These are phyloP conservation scores for Rhizophagus prolifer DNA, from an alignment of 192 early-diverging fungal genomes.

Conservation along the genomic window DNA sequence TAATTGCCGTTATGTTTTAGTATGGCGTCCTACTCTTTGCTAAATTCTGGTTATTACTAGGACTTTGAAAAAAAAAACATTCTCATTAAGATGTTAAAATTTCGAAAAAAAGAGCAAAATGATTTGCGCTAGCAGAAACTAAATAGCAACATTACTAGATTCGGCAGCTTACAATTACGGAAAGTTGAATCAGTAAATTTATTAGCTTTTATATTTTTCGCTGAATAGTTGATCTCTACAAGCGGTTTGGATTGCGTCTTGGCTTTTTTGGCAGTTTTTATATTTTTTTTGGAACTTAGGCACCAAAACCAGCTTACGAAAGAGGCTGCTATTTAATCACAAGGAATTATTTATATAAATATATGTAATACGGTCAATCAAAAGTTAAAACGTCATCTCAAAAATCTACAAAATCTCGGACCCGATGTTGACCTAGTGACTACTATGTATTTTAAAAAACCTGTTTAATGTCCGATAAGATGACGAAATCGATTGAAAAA, in stretches of 20 bases:
- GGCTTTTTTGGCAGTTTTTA: slow-evolving; percentile 6
- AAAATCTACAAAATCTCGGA: neutral
- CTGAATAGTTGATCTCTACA: neutral
- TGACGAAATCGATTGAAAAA: too few relatives aligned
- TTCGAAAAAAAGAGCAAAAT: neutral
- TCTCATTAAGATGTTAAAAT: neutral
- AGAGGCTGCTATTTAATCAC: neutral
- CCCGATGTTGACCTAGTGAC: neutral
- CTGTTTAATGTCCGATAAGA: too few relatives aligned
- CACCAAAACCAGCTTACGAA: slow-evolving; percentile 16
- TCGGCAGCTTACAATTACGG: slow-evolving; percentile 4
- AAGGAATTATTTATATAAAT: neutral
- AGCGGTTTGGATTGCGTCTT: neutral
- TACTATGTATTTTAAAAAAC: too few relatives aligned
- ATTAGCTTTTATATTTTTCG: neutral
- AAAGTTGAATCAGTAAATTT: neutral
- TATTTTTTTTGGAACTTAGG: slow-evolving; percentile 2
- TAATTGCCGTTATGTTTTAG: slow-evolving; percentile 19
- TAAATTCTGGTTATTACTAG: slow-evolving; percentile 6
- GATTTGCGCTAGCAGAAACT: neutral
- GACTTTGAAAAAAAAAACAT: neutral
- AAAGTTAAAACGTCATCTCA: neutral
- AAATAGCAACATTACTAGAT: neutral
- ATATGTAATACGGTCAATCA: neutral
- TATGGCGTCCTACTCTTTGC: slow-evolving; percentile 15